Percentiles rank a stretch among this genome's conserved stretches.
Conservation (phyloP, 148 eudicot genomes). For the Persicaria tinctoria region DNA sequence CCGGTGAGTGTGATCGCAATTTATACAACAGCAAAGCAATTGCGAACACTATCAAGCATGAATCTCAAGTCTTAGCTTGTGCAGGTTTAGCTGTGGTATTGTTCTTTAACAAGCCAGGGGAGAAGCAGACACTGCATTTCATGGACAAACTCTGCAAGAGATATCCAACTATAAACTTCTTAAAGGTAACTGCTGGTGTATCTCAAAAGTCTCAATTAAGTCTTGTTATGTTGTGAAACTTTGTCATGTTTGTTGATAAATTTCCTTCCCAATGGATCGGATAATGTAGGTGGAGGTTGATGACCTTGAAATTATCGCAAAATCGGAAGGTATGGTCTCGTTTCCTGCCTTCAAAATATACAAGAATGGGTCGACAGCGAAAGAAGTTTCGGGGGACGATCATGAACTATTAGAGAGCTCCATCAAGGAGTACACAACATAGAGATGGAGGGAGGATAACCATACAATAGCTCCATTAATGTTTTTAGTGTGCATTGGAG, state of each 20-base stretch:
- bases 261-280: neutral
- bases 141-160: constrained; percentile 42
- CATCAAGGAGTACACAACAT: constrained; percentile 22
- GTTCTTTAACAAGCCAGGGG: constrained; percentile 39
- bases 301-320: constrained; percentile 23
- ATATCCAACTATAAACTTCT: constrained; percentile 37
- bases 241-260: neutral
- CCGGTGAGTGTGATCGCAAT: neutral
- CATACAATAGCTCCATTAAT: too few relatives aligned
- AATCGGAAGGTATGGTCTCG: constrained; percentile 40
- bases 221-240: neutral
- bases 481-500: too few relatives aligned
- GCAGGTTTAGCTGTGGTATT: constrained; percentile 44
- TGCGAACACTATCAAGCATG: neutral
- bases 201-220: neutral
- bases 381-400: constrained; percentile 40
- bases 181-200: constrained; percentile 31
- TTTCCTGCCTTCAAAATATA: constrained; percentile 52
- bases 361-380: constrained; percentile 34
- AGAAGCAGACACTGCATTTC: constrained; percentile 26
- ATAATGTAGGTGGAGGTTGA: constrained; percentile 37
- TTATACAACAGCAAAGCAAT: neutral
- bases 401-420: constrained; percentile 40
- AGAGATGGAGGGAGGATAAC: neutral
- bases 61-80: neutral